A percentile compares a stretch with the other conserved stretches of the same genome.
phyloP scores from a whole-genome alignment of 306 rosid genomes.

The Vigna radiata region DNA sequence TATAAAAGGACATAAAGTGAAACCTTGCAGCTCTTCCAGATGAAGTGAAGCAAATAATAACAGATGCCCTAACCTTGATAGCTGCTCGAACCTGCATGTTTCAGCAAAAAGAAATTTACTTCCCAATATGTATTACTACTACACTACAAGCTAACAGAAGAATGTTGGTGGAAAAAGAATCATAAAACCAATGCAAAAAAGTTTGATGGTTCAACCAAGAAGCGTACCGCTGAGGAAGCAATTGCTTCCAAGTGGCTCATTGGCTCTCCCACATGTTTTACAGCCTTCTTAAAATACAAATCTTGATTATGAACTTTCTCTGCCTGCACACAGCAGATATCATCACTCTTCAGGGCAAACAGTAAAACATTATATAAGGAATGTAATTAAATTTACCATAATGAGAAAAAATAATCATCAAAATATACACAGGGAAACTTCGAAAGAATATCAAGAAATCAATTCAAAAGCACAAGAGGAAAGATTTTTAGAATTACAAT shows the following conservation, averaged over 20 bases:
- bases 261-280: conserved; percentile 89
- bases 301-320: conserved; percentile 97
- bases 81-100: conserved; percentile 89
- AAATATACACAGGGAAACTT: background rate
- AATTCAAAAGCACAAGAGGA: background rate
- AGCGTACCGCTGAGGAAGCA: conserved; percentile 89
- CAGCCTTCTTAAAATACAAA: conserved; percentile 82
- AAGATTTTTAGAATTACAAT: background rate
- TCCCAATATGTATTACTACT: background rate
- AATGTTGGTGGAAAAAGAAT: background rate
- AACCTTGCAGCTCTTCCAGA: conserved; percentile 99
- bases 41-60: conserved; percentile 93
- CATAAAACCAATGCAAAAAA: background rate
- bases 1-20: conserved; percentile 12
- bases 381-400: conserved; percentile 1
- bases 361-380: background rate
- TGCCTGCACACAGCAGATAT: conserved; percentile 60
- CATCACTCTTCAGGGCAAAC: conserved; percentile 23
- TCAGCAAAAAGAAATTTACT: conserved; percentile 35
- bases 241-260: conserved; percentile 97
- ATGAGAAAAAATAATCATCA: background rate
- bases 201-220: background rate
- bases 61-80: conserved; percentile 94
- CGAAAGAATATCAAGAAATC: background rate
- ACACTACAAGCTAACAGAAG: conserved; percentile 27